These are phyloP conservation scores for Microstegium vimineum DNA, from an alignment of 176 grass and related monocot species.

Conservation along the genomic window DNA sequence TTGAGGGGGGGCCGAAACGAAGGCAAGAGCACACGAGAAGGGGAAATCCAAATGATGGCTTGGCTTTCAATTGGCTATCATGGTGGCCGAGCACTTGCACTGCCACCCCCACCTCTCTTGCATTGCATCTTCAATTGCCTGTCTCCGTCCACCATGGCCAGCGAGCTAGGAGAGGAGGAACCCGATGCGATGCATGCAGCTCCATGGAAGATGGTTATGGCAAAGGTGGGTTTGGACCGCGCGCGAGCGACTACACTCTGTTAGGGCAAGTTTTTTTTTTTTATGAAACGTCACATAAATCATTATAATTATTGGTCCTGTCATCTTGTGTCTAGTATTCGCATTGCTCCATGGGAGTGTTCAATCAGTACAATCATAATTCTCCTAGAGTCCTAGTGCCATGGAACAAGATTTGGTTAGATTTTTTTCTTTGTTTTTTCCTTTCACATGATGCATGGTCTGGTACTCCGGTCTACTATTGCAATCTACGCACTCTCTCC, in stretches of 20 bases:
- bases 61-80: constrained; percentile 49
- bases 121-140: constrained; percentile 37
- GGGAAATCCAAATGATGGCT: constrained; percentile 39
- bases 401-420: no score
- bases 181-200: not conserved
- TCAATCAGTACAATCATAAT: not conserved
- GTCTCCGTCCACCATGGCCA: not conserved
- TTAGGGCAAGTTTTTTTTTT: not conserved
- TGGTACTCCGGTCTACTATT: no score
- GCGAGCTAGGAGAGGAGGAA: not conserved
- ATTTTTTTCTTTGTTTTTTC: no score
- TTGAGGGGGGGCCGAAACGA: not conserved
- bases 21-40: constrained; percentile 13
- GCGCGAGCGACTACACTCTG: not conserved
- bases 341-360: not conserved
- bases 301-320: not conserved
- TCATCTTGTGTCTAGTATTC: not conserved
- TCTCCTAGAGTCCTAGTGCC: not conserved
- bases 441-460: no score
- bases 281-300: not conserved
- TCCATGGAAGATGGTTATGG: constrained; percentile 1
- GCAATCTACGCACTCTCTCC: no score
- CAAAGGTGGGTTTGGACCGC: not conserved
- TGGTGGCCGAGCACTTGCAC: constrained; percentile 22
- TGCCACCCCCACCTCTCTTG: no score